Conservation (phyloP, 352 stramenopile species). For the Phytopythium ostracodes region DNA sequence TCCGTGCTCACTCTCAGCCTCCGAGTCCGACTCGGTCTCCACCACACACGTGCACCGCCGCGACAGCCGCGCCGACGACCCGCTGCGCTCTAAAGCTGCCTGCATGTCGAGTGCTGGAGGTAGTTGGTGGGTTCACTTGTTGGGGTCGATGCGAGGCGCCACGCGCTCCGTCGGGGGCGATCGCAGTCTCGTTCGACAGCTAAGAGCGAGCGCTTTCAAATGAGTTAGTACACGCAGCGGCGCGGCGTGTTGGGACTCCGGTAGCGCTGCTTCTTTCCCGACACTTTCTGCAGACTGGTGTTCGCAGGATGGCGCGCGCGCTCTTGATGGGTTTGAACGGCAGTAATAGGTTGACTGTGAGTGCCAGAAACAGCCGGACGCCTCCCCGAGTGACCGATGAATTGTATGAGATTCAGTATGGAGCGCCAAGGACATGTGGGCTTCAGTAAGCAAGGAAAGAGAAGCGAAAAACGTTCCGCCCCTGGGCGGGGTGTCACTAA, state of each 20-base stretch:
- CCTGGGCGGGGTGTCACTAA: background rate
- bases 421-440: background rate
- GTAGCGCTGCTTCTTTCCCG: background rate
- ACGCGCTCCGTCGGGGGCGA: background rate
- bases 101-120: background rate
- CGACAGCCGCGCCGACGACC: slow-evolving; percentile 16
- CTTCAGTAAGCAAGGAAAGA: background rate
- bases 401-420: background rate
- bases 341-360: slow-evolving; percentile 5
- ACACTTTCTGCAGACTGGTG: background rate
- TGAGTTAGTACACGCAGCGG: background rate
- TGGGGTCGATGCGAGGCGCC: background rate
- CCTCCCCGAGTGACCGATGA: background rate
- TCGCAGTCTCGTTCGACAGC: background rate
- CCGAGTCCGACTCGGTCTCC: slow-evolving; percentile 72
- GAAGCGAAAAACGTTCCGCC: slow-evolving; percentile 2
- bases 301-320: background rate
- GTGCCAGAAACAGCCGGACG: background rate
- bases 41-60: slow-evolving; percentile 67
- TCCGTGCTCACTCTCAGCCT: slow-evolving; percentile 37
- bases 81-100: background rate
- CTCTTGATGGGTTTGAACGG: background rate
- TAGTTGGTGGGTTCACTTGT: background rate
- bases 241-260: background rate
- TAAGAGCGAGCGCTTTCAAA: background rate